phyloP scores from a whole-genome alignment of 257 asterid species.

The Gentiana straminea region DNA sequence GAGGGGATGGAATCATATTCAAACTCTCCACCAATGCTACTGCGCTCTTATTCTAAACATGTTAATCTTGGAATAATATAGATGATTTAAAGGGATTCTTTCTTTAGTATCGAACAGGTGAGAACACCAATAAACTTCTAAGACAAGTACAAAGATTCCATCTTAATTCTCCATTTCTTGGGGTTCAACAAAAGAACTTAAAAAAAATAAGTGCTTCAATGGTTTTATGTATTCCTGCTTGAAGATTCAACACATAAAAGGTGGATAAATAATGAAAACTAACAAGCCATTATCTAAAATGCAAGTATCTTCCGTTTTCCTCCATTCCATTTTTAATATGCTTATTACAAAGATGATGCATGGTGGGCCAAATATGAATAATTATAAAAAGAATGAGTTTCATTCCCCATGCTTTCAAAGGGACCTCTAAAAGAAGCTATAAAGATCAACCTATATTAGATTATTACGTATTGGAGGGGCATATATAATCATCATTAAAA shows the following conservation, averaged over 20 bases:
- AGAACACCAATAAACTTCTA: constrained; percentile 7
- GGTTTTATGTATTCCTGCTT: background rate
- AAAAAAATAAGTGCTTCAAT: background rate
- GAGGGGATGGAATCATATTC: too few relatives aligned
- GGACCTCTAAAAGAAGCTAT: constrained; percentile 4
- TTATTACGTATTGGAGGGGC: background rate
- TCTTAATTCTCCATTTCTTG: background rate
- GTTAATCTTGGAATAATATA: too few relatives aligned
- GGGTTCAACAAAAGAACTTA: background rate
- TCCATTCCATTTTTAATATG: constrained; percentile 3
- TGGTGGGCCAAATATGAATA: constrained; percentile 1
- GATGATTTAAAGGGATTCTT: too few relatives aligned
- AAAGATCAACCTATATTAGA: constrained; percentile 6
- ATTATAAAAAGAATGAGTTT: constrained; percentile 9
- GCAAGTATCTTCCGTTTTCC: background rate
- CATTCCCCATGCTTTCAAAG: constrained; percentile 13
- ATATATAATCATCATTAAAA: background rate
- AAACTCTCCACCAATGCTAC: too few relatives aligned
- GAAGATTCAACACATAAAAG: background rate
- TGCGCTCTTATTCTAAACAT: too few relatives aligned
- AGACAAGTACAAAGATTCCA: constrained; percentile 2
- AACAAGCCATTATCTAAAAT: background rate
- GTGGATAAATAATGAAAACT: background rate
- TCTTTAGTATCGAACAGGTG: background rate
- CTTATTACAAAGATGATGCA: background rate